Base-by-base conservation (phyloP, 257 asterid genomes). In the Catharanthus roseus region DNA sequence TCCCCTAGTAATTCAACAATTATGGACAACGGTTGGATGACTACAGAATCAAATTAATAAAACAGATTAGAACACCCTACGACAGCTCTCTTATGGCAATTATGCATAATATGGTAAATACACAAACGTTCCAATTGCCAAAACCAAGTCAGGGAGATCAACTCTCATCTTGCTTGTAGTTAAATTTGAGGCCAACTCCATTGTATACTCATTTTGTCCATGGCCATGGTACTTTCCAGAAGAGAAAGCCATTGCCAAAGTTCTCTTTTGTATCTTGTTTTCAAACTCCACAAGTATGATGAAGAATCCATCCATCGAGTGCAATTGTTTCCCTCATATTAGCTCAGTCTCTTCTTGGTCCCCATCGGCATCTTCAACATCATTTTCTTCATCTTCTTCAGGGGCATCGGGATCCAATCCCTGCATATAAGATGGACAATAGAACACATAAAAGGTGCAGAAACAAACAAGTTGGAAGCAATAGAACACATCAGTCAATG, bases 331-430 rank as follows among this genome's bases (percentile, higher is more conserved):
- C 36, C 53, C 44, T 89, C 86, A 93, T 76, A 91, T 74, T 50
- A 86, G 80, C 78, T 91, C 95, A 16, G 81, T 74, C 75, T 86
- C 99, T 74, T 93, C 98, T 64, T 80, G 95, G 78, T 89, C 98
- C 54, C 79, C 96, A 49, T 93, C 97, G 7, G 74, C 96, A 64
- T 89, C 96, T 31, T 93, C 99, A 4, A 81, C 95, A 66, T 93
- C 99, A 36, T 89, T 89, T 66, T 93, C 98, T 58, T 93, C 96
- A 11, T 93, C 99, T 71, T 93, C 98, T 72, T 93, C 97, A 0
- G 96, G 96, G 47, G 97, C 99, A 85, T 93, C 97, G 0, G 99
- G 99, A 81, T 93, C 97, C 60, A 91, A 82, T 67, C 99, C 97
- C 97, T 93, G 75, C n/a, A n/a, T 72, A 72, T 29, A 65, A 69